Percentiles rank a stretch among this genome's conserved stretches.
Evolutionary conservation across 2,329 filamentous ascomycete genomes (phyloP).

Genomic region (Exophiala oligosperma): DNA sequence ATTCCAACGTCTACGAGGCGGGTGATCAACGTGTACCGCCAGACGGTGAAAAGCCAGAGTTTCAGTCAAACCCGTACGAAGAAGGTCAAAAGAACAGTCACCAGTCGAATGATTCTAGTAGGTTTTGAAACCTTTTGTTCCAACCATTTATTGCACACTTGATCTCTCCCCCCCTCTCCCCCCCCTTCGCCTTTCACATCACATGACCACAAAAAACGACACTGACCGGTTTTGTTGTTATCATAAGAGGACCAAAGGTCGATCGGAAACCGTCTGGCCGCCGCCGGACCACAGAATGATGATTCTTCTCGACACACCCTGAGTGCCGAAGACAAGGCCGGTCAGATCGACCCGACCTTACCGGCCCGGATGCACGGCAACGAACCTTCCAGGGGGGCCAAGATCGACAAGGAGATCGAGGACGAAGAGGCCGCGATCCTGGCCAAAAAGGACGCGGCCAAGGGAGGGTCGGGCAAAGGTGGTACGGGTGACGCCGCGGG

Average conservation of each 20-base stretch:
- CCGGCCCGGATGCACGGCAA: conserved; percentile 47
- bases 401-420: conserved; percentile 47
- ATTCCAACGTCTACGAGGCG: conserved; percentile 66
- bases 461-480: not conserved
- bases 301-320: conserved; percentile 15
- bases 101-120: conserved; percentile 70
- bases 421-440: conserved; percentile 46
- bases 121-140: not conserved
- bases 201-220: not conserved
- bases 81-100: conserved; percentile 73
- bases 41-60: conserved; percentile 45
- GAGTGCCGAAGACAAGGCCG: conserved; percentile 31
- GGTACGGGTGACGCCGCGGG: conserved; percentile 2
- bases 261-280: conserved; percentile 46
- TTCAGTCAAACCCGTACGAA: conserved; percentile 62
- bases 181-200: not conserved
- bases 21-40: conserved; percentile 72
- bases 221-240: not conserved
- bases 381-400: conserved; percentile 46
- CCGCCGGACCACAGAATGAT: conserved; percentile 30
- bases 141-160: not conserved
- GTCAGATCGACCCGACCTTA: conserved; percentile 41
- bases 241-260: conserved; percentile 44
- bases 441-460: conserved; percentile 40
- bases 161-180: not conserved